Evolutionary conservation across 768 basidiomycete species (phyloP).

Genomic region (Lanmaoa rubissima): DNA sequence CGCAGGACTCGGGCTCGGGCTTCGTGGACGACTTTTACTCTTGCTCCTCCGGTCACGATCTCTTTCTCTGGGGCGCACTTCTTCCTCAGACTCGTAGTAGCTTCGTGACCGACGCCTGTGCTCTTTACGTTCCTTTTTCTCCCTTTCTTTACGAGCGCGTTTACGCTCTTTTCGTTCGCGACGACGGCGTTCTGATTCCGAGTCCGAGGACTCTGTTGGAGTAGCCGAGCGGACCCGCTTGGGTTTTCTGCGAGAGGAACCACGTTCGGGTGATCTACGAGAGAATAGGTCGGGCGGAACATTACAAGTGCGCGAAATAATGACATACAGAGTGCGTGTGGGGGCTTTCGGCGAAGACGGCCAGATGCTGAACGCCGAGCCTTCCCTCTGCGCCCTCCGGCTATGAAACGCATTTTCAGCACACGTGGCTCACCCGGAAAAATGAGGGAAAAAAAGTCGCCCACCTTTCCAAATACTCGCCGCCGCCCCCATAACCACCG

Average conservation of each 20-base stretch:
- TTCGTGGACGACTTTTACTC: conserved; percentile 35
- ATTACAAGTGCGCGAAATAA: neutral
- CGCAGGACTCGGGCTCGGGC: conserved; percentile 34
- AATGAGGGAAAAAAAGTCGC: conserved; percentile 13
- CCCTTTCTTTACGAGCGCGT: conserved; percentile 48
- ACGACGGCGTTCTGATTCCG: conserved; percentile 58
- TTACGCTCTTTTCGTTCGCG: conserved; percentile 62
- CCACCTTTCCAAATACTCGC: conserved; percentile 70
- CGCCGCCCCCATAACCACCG: conserved; percentile 32
- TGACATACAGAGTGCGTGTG: conserved; percentile 52
- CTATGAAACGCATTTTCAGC: conserved; percentile 36
- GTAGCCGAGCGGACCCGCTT: conserved; percentile 53
- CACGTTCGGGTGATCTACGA: conserved; percentile 56
- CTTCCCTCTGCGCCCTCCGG: conserved; percentile 67
- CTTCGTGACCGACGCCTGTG: conserved; percentile 36
- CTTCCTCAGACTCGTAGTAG: conserved; percentile 36
- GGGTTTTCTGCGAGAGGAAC: conserved; percentile 51
- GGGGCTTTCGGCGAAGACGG: conserved; percentile 76
- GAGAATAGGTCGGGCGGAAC: neutral
- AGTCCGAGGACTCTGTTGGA: conserved; percentile 43
- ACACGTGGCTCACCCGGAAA: neutral
- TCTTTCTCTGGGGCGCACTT: conserved; percentile 32
- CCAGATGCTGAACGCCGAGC: conserved; percentile 64
- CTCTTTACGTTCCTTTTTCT: conserved; percentile 40
- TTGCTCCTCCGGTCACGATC: conserved; percentile 29